phyloP scores from a whole-genome alignment of 495 filamentous ascomycete species.

The Aspergillus biplanus region DNA sequence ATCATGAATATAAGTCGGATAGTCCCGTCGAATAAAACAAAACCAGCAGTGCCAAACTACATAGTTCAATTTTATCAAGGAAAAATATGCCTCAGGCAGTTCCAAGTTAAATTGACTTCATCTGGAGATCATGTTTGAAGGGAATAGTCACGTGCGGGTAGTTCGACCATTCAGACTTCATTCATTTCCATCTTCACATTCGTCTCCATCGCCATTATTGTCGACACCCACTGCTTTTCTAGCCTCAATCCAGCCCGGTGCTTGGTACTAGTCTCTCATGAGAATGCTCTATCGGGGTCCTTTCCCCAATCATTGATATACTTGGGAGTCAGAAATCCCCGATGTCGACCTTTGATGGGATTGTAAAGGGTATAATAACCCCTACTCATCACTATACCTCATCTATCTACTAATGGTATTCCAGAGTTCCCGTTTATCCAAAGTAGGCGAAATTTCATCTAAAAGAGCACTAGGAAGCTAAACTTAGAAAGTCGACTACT shows the following conservation, averaged over 20 bases:
- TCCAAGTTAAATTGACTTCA: too few species aligned
- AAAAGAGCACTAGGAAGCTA: conserved; percentile 2
- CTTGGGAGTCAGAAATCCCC: conserved; percentile 1
- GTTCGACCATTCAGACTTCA: background rate
- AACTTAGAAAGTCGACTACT: conserved; percentile 72
- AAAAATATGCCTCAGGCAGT: too few species aligned
- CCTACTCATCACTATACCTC: conserved; percentile 8
- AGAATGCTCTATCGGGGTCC: background rate
- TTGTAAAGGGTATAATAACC: conserved; percentile 56
- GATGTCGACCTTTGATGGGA: conserved; percentile 84
- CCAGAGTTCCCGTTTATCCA: conserved; percentile 47
- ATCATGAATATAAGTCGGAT: background rate
- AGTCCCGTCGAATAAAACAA: background rate
- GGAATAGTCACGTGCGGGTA: conserved; percentile 10
- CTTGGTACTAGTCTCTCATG: background rate
- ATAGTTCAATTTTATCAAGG: too few species aligned
- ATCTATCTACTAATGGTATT: conserved; percentile 18
- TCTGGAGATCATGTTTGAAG: background rate
- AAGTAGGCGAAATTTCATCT: conserved; percentile 27
- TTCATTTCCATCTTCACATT: background rate
- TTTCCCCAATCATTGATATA: background rate
- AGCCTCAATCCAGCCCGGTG: background rate
- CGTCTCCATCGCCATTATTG: background rate
- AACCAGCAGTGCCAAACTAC: too few species aligned
- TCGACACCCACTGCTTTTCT: background rate